Percentiles rank a stretch among this genome's conserved stretches.
Conservation (phyloP, 345 rosid genomes). For the Eucalyptus paniculata region DNA sequence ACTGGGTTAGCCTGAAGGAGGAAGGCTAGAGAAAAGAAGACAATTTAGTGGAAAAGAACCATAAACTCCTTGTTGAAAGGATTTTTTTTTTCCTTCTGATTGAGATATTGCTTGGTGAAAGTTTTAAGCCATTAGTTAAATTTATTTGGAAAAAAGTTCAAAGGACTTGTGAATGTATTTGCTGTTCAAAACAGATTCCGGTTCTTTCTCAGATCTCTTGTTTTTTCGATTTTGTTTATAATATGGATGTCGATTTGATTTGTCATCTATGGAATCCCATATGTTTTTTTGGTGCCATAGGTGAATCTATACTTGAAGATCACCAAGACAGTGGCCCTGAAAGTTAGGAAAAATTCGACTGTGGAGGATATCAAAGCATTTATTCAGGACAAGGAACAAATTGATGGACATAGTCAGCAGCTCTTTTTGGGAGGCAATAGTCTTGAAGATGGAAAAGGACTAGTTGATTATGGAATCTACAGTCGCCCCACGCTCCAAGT, state of each 20-base stretch:
- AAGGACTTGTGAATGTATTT: not conserved
- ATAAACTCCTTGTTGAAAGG: not conserved
- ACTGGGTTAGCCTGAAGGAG: not conserved
- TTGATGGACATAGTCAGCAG: not conserved
- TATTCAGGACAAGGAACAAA: conserved; percentile 7
- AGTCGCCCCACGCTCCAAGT: not conserved
- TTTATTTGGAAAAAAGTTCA: not conserved
- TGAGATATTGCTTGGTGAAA: too few species aligned
- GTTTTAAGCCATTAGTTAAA: too few species aligned
- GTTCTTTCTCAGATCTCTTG: not conserved
- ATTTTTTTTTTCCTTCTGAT: too few species aligned
- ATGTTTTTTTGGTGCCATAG: not conserved
- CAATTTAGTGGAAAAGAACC: not conserved
- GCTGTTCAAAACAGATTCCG: not conserved
- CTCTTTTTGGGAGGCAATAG: conserved; percentile 3
- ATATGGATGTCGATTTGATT: not conserved
- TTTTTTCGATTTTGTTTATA: not conserved
- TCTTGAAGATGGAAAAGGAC: not conserved
- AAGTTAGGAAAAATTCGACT: not conserved
- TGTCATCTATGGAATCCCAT: not conserved
- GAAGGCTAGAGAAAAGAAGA: not conserved
- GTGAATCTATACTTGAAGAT: conserved; percentile 11
- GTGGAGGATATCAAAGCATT: conserved; percentile 6
- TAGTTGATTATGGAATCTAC: not conserved
- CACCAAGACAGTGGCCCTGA: conserved; percentile 8